Conservation (phyloP, 306 rosid genomes). For the Cucurbita ficifolia region DNA sequence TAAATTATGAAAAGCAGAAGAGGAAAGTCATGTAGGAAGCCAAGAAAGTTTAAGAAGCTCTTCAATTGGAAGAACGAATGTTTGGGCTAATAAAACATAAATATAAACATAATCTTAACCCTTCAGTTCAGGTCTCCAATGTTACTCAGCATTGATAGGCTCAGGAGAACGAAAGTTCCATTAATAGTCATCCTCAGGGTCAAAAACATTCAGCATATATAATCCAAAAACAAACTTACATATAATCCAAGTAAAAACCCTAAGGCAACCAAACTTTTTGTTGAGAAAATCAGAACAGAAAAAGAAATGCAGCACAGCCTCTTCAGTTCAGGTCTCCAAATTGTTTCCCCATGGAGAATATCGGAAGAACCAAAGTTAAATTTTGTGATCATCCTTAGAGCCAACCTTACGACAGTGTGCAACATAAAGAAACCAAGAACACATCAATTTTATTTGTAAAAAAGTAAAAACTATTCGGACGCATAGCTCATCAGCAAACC, state of each 20-base stretch:
- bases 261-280: background rate
- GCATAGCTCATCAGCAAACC: background rate
- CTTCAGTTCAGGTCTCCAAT: slow-evolving; percentile 11
- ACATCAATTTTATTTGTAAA: background rate
- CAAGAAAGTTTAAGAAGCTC: too few species aligned
- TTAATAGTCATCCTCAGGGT: background rate
- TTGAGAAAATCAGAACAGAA: background rate
- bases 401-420: too few species aligned
- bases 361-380: slow-evolving; percentile 46
- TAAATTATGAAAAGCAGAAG: too few species aligned
- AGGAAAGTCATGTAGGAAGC: too few species aligned
- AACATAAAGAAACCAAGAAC: background rate
- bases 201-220: background rate
- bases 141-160: background rate
- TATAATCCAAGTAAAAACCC: background rate
- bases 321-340: slow-evolving; percentile 92
- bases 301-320: slow-evolving; percentile 14
- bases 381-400: slow-evolving; percentile 26
- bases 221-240: too few species aligned
- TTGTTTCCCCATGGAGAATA: slow-evolving; percentile 32
- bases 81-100: too few species aligned
- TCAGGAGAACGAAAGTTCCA: slow-evolving; percentile 8
- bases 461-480: background rate
- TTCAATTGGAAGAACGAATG: too few species aligned
- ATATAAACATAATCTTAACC: background rate